Percentiles rank a stretch among this genome's conserved stretches.
Evolutionary conservation across 2,329 filamentous ascomycete species (phyloP).

Genomic region (Penicillium brasilianum): DNA sequence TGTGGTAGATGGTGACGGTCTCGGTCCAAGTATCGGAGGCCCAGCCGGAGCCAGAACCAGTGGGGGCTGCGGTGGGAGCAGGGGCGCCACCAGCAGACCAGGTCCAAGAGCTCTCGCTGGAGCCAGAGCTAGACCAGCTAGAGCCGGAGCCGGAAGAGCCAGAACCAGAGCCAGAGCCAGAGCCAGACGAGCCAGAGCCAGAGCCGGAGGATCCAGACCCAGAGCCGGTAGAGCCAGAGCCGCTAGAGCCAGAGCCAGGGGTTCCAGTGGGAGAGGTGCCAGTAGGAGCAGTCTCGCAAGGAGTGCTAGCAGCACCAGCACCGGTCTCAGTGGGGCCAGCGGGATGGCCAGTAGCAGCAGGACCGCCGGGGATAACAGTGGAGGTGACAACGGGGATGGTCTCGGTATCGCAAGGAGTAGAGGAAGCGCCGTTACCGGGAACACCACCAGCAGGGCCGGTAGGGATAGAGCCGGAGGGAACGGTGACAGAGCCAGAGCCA

Average conservation of each 20-base stretch:
- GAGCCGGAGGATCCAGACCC: background rate
- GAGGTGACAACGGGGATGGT: conserved; percentile 22
- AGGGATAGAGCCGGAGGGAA: conserved; percentile 8
- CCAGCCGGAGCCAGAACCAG: conserved; percentile 21
- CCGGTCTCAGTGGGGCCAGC: conserved; percentile 9
- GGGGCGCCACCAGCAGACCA: conserved; percentile 21
- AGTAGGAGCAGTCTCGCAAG: conserved; percentile 25
- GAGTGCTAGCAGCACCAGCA: conserved; percentile 15
- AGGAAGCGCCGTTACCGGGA: conserved; percentile 9
- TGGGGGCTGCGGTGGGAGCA: conserved; percentile 25
- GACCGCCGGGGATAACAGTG: conserved; percentile 18
- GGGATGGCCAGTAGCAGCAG: conserved; percentile 10
- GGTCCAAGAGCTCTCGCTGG: conserved; percentile 17
- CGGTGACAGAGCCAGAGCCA: conserved; percentile 6
- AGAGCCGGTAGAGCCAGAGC: background rate
- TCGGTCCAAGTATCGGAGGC: conserved; percentile 21
- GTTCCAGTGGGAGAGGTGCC: background rate
- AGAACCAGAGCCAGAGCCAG: conserved; percentile 14
- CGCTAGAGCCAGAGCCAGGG: background rate
- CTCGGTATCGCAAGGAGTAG: conserved; percentile 27
- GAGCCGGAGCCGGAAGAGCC: conserved; percentile 3
- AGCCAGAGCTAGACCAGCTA: background rate
- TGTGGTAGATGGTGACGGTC: conserved; percentile 35
- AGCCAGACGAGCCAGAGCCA: conserved; percentile 5
- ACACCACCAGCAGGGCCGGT: conserved; percentile 5